Evolutionary conservation across 2,329 filamentous ascomycete genomes (phyloP), one percentile per base, ranked within the genome.

Genomic region (Orbilia javanica): DNA sequence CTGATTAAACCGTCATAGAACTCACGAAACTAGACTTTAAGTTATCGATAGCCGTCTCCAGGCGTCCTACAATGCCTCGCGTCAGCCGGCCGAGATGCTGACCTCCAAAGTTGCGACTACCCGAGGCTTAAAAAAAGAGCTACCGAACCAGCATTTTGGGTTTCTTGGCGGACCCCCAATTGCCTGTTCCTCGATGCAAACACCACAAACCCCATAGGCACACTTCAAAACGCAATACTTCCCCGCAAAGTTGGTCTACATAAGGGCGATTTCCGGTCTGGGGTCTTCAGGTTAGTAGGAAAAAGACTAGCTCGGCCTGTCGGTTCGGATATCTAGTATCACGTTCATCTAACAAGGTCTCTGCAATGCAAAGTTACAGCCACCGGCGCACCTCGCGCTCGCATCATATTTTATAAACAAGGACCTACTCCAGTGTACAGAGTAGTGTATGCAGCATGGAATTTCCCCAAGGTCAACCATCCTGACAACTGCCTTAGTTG

Each of bases 101-200:
- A 62, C 66, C 18, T 39, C n/a, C n/a, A 18, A 44, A 22, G 53
- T 62, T 71, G 18, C 53, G 39, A 48, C 64, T 11, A 69, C 55
- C 72, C 72, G 53, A 63, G 72, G 72, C 57, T 76, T 69, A 76
- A 76, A 76, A 64, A 31, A 10, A 22, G 11, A n/a, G 53, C 71
- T 68, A 27, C 57, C 57, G 71, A 67, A 42, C 55, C 55, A 60
- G 55, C 18, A 31, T 57, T n/a, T 57, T 57, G 52, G 55, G 7
- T 20, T 36, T n/a, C 6, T n/a, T 53, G 22, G 20, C 18, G 5
- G 29, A 25, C 2, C 46, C 52, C 25, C 29, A n/a, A 36, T 22
- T 22, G 29, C 52, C 20, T 31, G 36, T 6, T 20, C 1, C 29
- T 57, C n/a, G n/a, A 18, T 57, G 36, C 29, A 55, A 57, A 57